A percentile compares a stretch with the other conserved stretches of the same genome.
Evolutionary conservation across 2,329 filamentous ascomycete genomes (phyloP).

Genomic region (Penicillium sp.): DNA sequence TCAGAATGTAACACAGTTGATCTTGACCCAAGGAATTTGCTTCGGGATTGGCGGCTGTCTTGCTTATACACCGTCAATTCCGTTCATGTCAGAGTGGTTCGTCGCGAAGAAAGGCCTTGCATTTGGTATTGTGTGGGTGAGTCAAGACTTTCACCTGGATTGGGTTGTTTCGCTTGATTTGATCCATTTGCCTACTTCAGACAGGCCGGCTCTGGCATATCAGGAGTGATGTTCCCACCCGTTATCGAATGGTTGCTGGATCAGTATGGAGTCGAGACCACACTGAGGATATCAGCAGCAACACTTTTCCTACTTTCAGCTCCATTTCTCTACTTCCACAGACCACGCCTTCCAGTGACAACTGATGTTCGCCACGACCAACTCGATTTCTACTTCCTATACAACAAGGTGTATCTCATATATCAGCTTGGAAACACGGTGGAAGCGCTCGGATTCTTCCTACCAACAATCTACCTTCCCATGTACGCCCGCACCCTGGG

Average conservation of each 20-base stretch:
- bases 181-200: neutral
- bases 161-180: neutral
- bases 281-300: slow-evolving; percentile 36
- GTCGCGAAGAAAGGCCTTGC: slow-evolving; percentile 56
- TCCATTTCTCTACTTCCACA: slow-evolving; percentile 43
- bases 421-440: slow-evolving; percentile 48
- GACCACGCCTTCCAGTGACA: slow-evolving; percentile 35
- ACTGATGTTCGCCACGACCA: slow-evolving; percentile 28
- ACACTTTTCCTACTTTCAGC: slow-evolving; percentile 47
- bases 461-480: slow-evolving; percentile 45
- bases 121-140: slow-evolving; percentile 56
- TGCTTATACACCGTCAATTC: slow-evolving; percentile 54
- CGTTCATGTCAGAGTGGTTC: slow-evolving; percentile 60
- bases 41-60: slow-evolving; percentile 54
- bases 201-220: slow-evolving; percentile 41
- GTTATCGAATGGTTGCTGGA: slow-evolving; percentile 39
- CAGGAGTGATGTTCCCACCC: slow-evolving; percentile 41
- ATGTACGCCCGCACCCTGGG: slow-evolving; percentile 37
- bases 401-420: slow-evolving; percentile 34
- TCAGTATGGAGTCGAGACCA: slow-evolving; percentile 34
- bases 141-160: slow-evolving; percentile 7
- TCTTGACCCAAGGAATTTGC: slow-evolving; percentile 47
- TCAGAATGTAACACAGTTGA: slow-evolving; percentile 47
- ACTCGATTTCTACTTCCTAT: slow-evolving; percentile 42
- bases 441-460: slow-evolving; percentile 44